Evolutionary conservation across 805 yeast species (phyloP).

Genomic region (Sporopachydermia lactativora): DNA sequence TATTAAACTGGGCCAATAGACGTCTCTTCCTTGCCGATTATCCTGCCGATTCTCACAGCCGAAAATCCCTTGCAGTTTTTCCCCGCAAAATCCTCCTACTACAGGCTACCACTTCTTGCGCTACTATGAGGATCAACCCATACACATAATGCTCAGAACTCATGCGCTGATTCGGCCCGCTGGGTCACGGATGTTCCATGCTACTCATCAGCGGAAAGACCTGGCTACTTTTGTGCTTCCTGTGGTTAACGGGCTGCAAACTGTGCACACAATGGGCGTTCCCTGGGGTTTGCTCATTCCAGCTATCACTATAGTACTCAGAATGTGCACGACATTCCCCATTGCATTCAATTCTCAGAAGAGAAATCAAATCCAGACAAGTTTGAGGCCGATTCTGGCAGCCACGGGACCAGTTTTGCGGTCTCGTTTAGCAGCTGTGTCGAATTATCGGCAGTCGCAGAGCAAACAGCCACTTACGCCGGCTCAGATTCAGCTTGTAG

Average conservation of each 20-base stretch:
- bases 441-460: conserved; percentile 16
- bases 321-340: neutral
- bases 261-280: neutral
- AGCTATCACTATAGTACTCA: neutral
- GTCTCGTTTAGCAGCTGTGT: conserved; percentile 29
- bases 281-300: neutral
- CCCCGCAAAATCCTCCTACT: too few relatives aligned
- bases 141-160: too few relatives aligned
- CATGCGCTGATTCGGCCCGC: too few relatives aligned
- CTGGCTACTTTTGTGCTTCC: neutral
- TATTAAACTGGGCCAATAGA: too few relatives aligned
- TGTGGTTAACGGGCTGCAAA: neutral
- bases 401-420: conserved; percentile 68
- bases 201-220: neutral
- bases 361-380: conserved; percentile 55
- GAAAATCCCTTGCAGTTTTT: too few relatives aligned
- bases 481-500: conserved; percentile 62
- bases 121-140: too few relatives aligned
- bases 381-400: conserved; percentile 51
- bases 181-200: neutral
- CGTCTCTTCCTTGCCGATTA: too few relatives aligned
- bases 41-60: too few relatives aligned
- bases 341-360: neutral
- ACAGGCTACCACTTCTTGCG: too few relatives aligned
- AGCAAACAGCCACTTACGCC: conserved; percentile 35